phyloP scores from a whole-genome alignment of 371 early-diverging fungal genomes.

The Mucor irregularis region DNA sequence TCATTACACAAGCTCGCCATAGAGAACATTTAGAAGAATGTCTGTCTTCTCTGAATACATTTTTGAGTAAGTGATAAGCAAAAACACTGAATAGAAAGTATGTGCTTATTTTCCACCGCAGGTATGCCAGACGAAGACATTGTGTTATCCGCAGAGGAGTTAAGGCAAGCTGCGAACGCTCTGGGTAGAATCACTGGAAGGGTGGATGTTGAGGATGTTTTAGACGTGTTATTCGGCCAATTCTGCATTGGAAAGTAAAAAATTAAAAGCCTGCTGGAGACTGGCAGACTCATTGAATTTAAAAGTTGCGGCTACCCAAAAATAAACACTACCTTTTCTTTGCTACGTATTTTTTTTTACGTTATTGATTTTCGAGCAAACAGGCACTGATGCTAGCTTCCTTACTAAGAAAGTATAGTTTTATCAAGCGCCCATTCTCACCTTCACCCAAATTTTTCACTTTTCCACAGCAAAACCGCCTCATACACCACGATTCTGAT shows the following conservation, averaged over 20 bases:
- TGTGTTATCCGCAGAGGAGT: slow-evolving; percentile 79
- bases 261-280: too few relatives aligned
- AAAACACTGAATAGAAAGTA: too few relatives aligned
- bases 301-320: too few relatives aligned
- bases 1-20: slow-evolving; percentile 79
- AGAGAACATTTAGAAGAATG: slow-evolving; percentile 68
- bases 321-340: background rate
- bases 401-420: background rate
- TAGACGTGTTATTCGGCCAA: slow-evolving; percentile 76
- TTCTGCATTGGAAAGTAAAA: slow-evolving; percentile 85
- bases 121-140: slow-evolving; percentile 47
- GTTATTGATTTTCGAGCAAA: background rate
- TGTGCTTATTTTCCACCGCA: background rate
- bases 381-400: background rate
- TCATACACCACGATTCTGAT: background rate
- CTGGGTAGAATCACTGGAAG: slow-evolving; percentile 78
- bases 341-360: background rate
- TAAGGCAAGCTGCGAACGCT: slow-evolving; percentile 69
- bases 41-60: slow-evolving; percentile 51
- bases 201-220: slow-evolving; percentile 74
- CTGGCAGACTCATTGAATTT: too few relatives aligned
- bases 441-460: background rate
- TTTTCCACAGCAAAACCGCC: background rate
- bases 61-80: slow-evolving; percentile 53
- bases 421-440: background rate